These are phyloP conservation scores for Canavalia gladiata DNA, from an alignment of 306 rosid genomes.

Conservation along the genomic window DNA sequence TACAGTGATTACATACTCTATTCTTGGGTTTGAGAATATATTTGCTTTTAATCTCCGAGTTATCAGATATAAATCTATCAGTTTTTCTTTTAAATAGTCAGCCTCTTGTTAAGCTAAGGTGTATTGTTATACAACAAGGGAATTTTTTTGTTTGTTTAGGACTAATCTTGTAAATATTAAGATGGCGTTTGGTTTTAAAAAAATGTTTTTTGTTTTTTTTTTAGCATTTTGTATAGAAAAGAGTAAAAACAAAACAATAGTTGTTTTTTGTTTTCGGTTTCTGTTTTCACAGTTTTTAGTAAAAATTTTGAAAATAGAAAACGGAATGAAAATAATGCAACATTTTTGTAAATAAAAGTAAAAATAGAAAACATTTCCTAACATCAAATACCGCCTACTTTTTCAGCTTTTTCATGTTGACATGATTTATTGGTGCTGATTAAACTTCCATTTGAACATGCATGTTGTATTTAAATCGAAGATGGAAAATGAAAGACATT, in stretches of 20 bases:
- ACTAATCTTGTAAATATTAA: neutral
- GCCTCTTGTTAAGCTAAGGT: constrained; percentile 13
- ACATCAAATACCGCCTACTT: no score
- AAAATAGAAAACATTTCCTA: no score
- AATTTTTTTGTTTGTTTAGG: neutral
- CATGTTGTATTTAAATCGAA: neutral
- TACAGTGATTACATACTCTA: neutral
- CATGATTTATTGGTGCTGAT: neutral
- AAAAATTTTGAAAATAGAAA: no score
- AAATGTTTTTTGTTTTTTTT: no score
- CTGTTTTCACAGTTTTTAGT: no score
- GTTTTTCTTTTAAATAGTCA: constrained; percentile 27
- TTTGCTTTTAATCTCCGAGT: neutral
- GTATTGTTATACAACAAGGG: neutral
- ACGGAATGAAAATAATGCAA: no score
- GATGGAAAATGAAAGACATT: neutral
- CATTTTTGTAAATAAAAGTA: no score
- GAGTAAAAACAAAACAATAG: no score
- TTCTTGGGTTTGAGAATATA: constrained; percentile 35
- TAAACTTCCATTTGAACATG: neutral
- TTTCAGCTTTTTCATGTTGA: neutral
- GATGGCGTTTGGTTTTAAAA: no score
- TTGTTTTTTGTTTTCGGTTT: no score
- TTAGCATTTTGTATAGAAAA: no score
- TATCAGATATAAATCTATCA: neutral